phyloP scores from a whole-genome alignment of 345 rosid species.

The Gossypium sturtianum region DNA sequence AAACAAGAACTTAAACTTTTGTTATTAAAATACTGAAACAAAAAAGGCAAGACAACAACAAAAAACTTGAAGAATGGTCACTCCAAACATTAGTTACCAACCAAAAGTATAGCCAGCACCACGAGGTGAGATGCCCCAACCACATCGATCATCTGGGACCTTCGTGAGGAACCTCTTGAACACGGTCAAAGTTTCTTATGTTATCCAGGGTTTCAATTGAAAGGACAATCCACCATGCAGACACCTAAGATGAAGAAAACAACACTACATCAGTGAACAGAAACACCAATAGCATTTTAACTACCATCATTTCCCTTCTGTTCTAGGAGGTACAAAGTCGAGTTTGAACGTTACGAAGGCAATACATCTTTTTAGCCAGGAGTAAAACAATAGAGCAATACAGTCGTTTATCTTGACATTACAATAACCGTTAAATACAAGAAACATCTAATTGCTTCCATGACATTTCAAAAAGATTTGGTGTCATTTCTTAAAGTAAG shows the following conservation, averaged over 20 bases:
- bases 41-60: neutral
- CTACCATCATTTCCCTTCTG: neutral
- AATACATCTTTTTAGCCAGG: neutral
- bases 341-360: neutral
- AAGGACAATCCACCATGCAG: conserved; percentile 96
- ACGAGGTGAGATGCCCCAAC: conserved; percentile 99
- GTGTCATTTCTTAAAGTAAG: neutral
- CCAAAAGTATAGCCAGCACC: conserved; percentile 99
- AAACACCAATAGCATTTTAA: conserved; percentile 8
- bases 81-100: conserved; percentile 36
- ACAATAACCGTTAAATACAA: neutral
- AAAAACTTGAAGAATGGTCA: neutral
- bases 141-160: conserved; percentile 98
- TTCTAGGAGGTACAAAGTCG: neutral
- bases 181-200: conserved; percentile 87
- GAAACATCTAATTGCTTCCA: neutral
- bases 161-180: conserved; percentile 97
- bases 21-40: conserved; percentile 4
- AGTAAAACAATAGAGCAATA: neutral
- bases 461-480: neutral
- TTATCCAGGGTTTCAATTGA: conserved; percentile 95
- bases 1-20: conserved; percentile 5
- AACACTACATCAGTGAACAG: neutral
- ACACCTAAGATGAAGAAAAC: conserved; percentile 50
- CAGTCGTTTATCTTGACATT: neutral